These are phyloP conservation scores for Tricholoma saponaceum DNA, from an alignment of 768 basidiomycete genomes.

Conservation along the genomic window DNA sequence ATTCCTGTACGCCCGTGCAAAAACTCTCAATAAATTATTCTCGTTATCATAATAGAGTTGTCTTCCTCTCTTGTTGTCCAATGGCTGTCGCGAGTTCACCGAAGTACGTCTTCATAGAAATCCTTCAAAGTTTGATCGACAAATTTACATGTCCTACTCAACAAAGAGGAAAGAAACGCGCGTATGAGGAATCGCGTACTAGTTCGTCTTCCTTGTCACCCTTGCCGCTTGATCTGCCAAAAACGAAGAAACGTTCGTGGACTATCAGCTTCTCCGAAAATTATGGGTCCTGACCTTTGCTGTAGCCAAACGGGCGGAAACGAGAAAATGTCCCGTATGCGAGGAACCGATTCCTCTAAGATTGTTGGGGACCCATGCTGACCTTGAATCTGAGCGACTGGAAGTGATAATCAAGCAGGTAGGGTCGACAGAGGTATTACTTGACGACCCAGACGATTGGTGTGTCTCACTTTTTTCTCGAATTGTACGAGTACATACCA, in stretches of 20 bases:
- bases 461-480: conserved; percentile 24
- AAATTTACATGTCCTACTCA: conserved; percentile 7
- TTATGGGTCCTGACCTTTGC: conserved; percentile 5
- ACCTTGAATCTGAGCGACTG: conserved; percentile 65
- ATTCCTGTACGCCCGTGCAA: neutral
- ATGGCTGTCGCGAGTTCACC: conserved; percentile 19
- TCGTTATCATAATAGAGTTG: conserved; percentile 2
- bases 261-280: neutral
- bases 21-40: conserved; percentile 9
- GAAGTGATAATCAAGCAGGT: conserved; percentile 62
- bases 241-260: conserved; percentile 47
- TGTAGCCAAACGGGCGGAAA: conserved; percentile 70
- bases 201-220: conserved; percentile 33
- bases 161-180: conserved; percentile 54
- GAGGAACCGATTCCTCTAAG: conserved; percentile 68
- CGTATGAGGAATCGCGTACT: conserved; percentile 25
- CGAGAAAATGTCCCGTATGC: conserved; percentile 72
- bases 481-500: neutral
- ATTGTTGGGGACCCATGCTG: conserved; percentile 59
- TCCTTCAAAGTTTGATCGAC: neutral
- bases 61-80: neutral
- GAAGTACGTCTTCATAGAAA: conserved; percentile 25
- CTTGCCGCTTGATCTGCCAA: conserved; percentile 27
- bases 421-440: conserved; percentile 55
- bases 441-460: conserved; percentile 54